Percentiles rank a stretch among this genome's conserved stretches.
Evolutionary conservation across 768 basidiomycete species (phyloP).

Genomic region (Suillus brevipes): DNA sequence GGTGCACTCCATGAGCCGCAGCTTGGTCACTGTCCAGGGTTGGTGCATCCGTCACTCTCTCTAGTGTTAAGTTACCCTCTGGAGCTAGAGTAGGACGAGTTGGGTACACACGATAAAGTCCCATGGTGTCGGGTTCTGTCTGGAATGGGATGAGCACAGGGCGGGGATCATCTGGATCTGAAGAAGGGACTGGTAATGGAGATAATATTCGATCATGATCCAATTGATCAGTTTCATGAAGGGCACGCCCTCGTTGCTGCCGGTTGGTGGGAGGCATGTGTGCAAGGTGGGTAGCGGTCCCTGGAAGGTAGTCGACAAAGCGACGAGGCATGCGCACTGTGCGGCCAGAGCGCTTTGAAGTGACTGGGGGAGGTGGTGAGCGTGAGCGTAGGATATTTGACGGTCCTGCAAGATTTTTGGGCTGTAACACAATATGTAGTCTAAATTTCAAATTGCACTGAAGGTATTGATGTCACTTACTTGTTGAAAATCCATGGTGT

Average conservation of each 20-base stretch:
- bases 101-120: constrained; percentile 1
- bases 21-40: not conserved
- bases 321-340: not conserved
- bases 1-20: not conserved
- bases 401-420: not conserved
- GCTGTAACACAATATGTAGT: too few relatives aligned
- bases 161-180: too few relatives aligned
- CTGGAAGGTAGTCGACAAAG: not conserved
- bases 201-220: not conserved
- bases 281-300: not conserved
- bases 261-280: constrained; percentile 2
- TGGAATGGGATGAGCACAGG: not conserved
- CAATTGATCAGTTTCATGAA: not conserved
- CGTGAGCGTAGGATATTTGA: not conserved
- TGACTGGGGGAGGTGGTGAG: not conserved
- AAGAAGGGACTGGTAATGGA: not conserved
- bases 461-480: too few relatives aligned
- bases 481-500: too few relatives aligned
- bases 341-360: not conserved
- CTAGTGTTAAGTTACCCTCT: not conserved
- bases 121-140: not conserved
- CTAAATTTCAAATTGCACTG: too few relatives aligned
- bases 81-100: not conserved
- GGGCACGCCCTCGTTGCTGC: not conserved
- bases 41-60: constrained; percentile 5